Evolutionary conservation across 2,329 filamentous ascomycete species (phyloP).

Genomic region (Lachnellula suecica): DNA sequence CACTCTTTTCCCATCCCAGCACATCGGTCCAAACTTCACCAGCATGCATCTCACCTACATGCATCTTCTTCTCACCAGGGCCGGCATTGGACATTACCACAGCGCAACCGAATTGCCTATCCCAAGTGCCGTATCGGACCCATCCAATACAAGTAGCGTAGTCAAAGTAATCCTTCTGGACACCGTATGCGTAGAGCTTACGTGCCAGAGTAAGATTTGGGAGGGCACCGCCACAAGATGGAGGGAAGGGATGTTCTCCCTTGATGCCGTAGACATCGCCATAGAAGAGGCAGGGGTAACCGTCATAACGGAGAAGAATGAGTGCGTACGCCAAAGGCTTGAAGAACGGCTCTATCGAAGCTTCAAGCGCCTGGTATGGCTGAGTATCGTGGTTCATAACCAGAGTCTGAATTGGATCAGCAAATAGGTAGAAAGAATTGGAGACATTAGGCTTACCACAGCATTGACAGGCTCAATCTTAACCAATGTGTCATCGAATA

Average conservation of each 20-base stretch:
- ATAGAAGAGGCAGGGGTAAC: slow-evolving; percentile 69
- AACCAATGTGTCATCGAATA: slow-evolving; percentile 63
- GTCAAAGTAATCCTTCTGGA: slow-evolving; percentile 64
- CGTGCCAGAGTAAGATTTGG: slow-evolving; percentile 60
- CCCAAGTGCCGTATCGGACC: slow-evolving; percentile 48
- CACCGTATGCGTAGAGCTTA: slow-evolving; percentile 66
- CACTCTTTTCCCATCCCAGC: slow-evolving; percentile 50
- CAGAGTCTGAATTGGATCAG: slow-evolving; percentile 49
- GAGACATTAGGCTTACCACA: slow-evolving; percentile 43
- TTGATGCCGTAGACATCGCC: slow-evolving; percentile 66
- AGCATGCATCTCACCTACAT: slow-evolving; percentile 55
- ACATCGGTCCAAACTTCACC: slow-evolving; percentile 66
- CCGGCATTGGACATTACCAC: slow-evolving; percentile 56
- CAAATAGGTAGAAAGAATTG: background rate
- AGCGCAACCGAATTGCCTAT: slow-evolving; percentile 49
- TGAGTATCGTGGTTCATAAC: slow-evolving; percentile 74
- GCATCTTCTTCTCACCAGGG: slow-evolving; percentile 56
- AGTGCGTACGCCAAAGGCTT: slow-evolving; percentile 71
- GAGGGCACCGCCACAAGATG: slow-evolving; percentile 53
- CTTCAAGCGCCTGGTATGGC: slow-evolving; percentile 60
- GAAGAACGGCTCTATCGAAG: slow-evolving; percentile 64
- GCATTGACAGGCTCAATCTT: slow-evolving; percentile 51
- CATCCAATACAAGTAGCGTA: slow-evolving; percentile 59
- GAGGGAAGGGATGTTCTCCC: slow-evolving; percentile 45
- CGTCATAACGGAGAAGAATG: slow-evolving; percentile 64